Percentiles rank a stretch among this genome's conserved stretches.
Conservation (phyloP, 306 rosid species). For the Crotalaria pallida region DNA sequence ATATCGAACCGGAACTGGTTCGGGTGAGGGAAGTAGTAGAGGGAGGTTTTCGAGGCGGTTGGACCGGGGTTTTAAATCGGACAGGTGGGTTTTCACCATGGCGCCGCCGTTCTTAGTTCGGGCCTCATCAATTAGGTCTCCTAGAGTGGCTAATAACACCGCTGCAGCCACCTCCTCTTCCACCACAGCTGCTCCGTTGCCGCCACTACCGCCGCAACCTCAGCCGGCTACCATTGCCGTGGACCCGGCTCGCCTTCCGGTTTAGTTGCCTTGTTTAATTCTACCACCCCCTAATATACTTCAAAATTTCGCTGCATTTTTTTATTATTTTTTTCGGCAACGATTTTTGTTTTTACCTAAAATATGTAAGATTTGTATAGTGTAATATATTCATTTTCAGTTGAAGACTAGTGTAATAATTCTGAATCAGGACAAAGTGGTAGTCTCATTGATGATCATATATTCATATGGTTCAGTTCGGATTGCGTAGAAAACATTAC, state of each 20-base stretch:
- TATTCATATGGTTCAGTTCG: background rate
- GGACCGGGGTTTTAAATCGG: constrained; percentile 59
- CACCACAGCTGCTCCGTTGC: constrained; percentile 5
- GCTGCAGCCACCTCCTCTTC: constrained; percentile 40
- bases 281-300: too few species aligned
- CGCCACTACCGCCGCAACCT: background rate
- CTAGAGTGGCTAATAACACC: constrained; percentile 30
- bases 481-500: background rate
- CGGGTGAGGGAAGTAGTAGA: constrained; percentile 59
- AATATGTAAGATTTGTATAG: constrained; percentile 18
- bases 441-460: background rate
- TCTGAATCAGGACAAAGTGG: background rate
- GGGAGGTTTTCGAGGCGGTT: constrained; percentile 39
- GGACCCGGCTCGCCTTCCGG: constrained; percentile 36
- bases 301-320: background rate
- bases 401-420: background rate
- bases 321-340: background rate
- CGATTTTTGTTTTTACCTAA: background rate
- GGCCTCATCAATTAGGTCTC: constrained; percentile 63
- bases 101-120: constrained; percentile 67
- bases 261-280: constrained; percentile 4
- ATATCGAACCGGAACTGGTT: constrained; percentile 40
- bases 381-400: background rate
- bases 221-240: background rate
- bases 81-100: constrained; percentile 72